These are phyloP conservation scores for Gaeumannomyces sp. DNA, from an alignment of 2,329 filamentous ascomycete genomes.

Conservation along the genomic window DNA sequence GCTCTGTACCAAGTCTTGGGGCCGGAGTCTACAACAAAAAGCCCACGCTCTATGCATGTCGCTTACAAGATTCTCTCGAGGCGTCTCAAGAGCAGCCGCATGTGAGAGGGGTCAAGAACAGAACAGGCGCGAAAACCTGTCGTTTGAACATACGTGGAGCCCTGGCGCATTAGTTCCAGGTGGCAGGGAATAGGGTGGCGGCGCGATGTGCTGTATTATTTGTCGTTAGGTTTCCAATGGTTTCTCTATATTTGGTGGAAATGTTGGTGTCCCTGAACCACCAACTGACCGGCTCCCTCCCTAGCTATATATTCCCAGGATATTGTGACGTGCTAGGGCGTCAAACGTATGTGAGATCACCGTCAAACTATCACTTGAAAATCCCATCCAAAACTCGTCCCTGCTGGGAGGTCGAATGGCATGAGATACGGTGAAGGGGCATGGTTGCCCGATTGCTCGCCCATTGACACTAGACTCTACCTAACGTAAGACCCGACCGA, in stretches of 20 bases:
- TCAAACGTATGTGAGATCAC: too few relatives aligned
- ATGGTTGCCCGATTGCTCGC: background rate
- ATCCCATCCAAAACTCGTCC: too few relatives aligned
- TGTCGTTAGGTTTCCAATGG: conserved; percentile 4
- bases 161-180: background rate
- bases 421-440: background rate
- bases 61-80: background rate
- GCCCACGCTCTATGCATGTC: background rate
- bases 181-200: background rate
- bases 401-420: background rate
- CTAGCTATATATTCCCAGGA: too few relatives aligned
- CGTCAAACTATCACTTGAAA: too few relatives aligned
- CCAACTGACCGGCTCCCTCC: too few relatives aligned
- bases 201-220: conserved; percentile 9
- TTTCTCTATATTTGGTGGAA: conserved; percentile 43
- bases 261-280: too few relatives aligned
- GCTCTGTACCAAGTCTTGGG: background rate
- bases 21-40: background rate
- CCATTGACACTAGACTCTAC: background rate
- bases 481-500: background rate
- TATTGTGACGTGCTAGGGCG: too few relatives aligned
- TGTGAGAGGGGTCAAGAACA: background rate
- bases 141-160: conserved; percentile 8
- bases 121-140: conserved; percentile 6
- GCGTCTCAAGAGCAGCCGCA: background rate